A percentile compares a stretch with the other conserved stretches of the same genome.
Evolutionary conservation across 1,139 yeast genomes (phyloP).

Genomic region (Hansenula sp.): DNA sequence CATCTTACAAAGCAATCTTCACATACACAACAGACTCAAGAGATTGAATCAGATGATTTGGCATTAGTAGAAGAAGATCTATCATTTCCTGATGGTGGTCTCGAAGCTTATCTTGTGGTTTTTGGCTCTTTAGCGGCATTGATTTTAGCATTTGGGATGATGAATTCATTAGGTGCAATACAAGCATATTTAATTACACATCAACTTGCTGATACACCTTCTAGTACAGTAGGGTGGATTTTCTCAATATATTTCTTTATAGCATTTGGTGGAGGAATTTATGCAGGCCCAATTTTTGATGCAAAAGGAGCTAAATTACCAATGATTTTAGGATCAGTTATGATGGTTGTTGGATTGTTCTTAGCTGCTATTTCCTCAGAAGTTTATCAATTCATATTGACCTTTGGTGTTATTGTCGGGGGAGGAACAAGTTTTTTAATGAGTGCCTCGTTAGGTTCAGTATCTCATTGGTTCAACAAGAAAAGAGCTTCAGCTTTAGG

Average conservation of each 20-base stretch:
- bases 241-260: slow-evolving; percentile 54
- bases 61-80: background rate
- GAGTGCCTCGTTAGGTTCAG: slow-evolving; percentile 54
- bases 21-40: background rate
- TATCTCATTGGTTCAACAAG: slow-evolving; percentile 58
- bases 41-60: background rate
- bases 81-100: slow-evolving; percentile 58
- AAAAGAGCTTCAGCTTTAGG: slow-evolving; percentile 55
- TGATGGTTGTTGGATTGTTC: slow-evolving; percentile 45
- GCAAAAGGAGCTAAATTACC: slow-evolving; percentile 45
- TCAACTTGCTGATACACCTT: slow-evolving; percentile 39
- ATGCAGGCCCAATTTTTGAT: slow-evolving; percentile 63
- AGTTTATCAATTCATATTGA: slow-evolving; percentile 55
- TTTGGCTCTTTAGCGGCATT: slow-evolving; percentile 58
- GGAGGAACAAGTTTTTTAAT: slow-evolving; percentile 53
- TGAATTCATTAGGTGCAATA: slow-evolving; percentile 55
- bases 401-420: slow-evolving; percentile 54
- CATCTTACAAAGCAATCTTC: background rate
- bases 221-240: slow-evolving; percentile 56
- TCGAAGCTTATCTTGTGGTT: slow-evolving; percentile 51
- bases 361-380: slow-evolving; percentile 47
- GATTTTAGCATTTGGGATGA: slow-evolving; percentile 56
- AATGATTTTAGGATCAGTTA: slow-evolving; percentile 38
- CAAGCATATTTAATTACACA: slow-evolving; percentile 52
- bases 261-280: slow-evolving; percentile 52